Conservation (phyloP, 169 alveolate genomes). For the Cryptosporidium andersoni region DNA sequence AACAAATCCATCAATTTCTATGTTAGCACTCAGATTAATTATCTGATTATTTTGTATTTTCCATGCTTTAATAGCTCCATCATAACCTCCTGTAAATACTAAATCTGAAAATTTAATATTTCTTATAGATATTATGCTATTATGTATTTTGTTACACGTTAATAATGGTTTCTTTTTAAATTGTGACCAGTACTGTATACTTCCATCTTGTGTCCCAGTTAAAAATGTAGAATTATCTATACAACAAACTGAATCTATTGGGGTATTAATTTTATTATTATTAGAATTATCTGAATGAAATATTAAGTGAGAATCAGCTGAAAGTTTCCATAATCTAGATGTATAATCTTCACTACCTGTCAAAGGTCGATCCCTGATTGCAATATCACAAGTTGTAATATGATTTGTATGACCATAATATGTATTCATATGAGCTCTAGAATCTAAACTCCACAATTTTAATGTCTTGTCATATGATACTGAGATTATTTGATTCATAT, state of each 20-base stretch:
- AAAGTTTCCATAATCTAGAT: conserved; percentile 72
- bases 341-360: conserved; percentile 74
- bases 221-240: conserved; percentile 20
- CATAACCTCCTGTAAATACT: conserved; percentile 54
- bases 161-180: conserved; percentile 46
- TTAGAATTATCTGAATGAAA: conserved; percentile 21
- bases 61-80: conserved; percentile 49
- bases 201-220: conserved; percentile 58
- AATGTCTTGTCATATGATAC: conserved; percentile 74
- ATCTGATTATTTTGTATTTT: conserved; percentile 13
- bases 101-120: conserved; percentile 61
- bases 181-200: conserved; percentile 52
- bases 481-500: conserved; percentile 58
- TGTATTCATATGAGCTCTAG: conserved; percentile 70
- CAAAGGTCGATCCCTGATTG: conserved; percentile 73
- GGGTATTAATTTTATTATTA: conserved; percentile 16
- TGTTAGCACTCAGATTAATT: background rate
- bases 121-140: conserved; percentile 24
- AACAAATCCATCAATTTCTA: conserved; percentile 35
- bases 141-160: conserved; percentile 1
- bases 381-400: conserved; percentile 69
- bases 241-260: conserved; percentile 63
- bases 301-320: conserved; percentile 63
- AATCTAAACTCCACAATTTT: conserved; percentile 71
- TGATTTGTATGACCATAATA: conserved; percentile 74